Evolutionary conservation across 495 filamentous ascomycete species (phyloP), one percentile per base, ranked within the genome.

Genomic region (Penicillium parvum): DNA sequence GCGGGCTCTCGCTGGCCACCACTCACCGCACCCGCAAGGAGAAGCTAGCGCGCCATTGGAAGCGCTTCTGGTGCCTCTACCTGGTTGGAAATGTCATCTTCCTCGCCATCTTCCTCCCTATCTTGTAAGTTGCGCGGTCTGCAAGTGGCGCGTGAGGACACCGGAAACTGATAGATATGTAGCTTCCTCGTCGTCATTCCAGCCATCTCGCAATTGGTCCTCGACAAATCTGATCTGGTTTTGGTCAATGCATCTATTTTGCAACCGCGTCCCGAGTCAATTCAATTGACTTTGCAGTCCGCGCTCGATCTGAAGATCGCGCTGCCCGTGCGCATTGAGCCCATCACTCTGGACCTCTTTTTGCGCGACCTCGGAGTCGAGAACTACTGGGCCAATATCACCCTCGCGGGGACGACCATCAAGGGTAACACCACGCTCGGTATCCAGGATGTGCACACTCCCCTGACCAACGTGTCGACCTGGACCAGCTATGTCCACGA

Each of bases 111-210:
- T 63, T 73, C 50, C 42, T 68, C 14, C 67, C 63, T 6, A 50
- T 68, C 30, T 64, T 71, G 63, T 66, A 56, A 45, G 63, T 52
- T 8, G 10, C 32, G 20, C 20, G 37, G 6, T 4, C n/a, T n/a
- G n/a, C n/a, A n/a, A n/a, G n/a, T n/a, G n/a, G n/a, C n/a, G n/a
- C n/a, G n/a, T n/a, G n/a, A n/a, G n/a, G n/a, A n/a, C n/a, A n/a
- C n/a, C n/a, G n/a, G n/a, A n/a, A n/a, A n/a, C n/a, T n/a, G n/a
- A n/a, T n/a, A n/a, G n/a, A 17, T 18, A 7, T 17, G 14, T 30
- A 73, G 70, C 45, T 73, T 73, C 57, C 45, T 68, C 3, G 48
- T 69, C 34, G 51, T 60, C 28, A 64, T 73, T 15, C 70, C 70
- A 3, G 66, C 65, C 37, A 59, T 73, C 36, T 66, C 70, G 0